Evolutionary conservation across 371 early-diverging fungal genomes (phyloP), one percentile per base, ranked within the genome.

Genomic region (Mucor sp.): DNA sequence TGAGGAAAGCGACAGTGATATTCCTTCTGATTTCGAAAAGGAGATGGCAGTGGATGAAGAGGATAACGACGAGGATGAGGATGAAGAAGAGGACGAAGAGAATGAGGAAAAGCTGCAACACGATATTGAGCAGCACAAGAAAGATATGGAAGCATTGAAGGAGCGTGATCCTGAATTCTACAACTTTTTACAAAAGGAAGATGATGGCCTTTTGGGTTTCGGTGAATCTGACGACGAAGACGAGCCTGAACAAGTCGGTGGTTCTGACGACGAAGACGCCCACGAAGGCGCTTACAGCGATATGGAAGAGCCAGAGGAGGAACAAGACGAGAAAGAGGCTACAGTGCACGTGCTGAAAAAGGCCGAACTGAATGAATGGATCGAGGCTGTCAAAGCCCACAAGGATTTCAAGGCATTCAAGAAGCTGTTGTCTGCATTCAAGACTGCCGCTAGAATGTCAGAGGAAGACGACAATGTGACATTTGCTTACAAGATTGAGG

Each of bases 121-220:
- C 39, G 88, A 90, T 57, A 87, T 83, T 48, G 71, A 79, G 6
- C 71, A 81, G 53, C 91, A 94, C 72, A 91, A 91, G 77, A 64
- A 85, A 62, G 84, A 95, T 71, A 74, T 95, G 62, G 92, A 95
- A 59, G 71, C 69, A 6, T 83, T 96, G 71, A 89, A 92, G 69
- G 82, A 90, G 64, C 89, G 86, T 67, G 97, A 97, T 72, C 97
- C 97, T 7, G 89, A 91, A 67, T 96, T 96, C 74, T 94, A 91
- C 82, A 82, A 96, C 74, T 97, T 83, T 76, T 79, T 98, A 78
- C 74, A 90, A 73, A 87, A 95, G 71, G 95, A 97, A 72, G 95
- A 95, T 74, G 74, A 85, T 41, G 88, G 76, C 33, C 86, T 96
- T 62, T 82, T 97, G 60, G 85, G 91, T 12, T 95, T 96, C 74